Evolutionary conservation across 495 filamentous ascomycete species (phyloP), one percentile per base, ranked within the genome.

Genomic region (Trichoderma gamsii): DNA sequence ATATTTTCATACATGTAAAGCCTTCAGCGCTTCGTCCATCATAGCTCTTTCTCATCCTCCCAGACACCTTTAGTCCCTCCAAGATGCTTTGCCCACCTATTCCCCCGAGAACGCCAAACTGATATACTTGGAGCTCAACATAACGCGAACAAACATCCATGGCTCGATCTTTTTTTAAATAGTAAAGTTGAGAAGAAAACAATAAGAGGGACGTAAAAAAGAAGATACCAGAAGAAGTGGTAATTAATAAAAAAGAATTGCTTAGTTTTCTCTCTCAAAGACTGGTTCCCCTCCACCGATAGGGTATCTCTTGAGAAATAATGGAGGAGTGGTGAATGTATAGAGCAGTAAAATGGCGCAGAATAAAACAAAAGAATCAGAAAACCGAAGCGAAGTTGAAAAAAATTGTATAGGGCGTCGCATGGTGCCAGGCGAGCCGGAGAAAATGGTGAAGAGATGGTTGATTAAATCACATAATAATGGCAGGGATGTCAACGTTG

Each of bases 401-500:
- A 29, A 29, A 35, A 61, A 32, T 2, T 32, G 23, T 16, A 25
- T 3, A 61, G 25, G n/a, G 56, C 27, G 29, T 13, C 56, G 27
- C 56, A 61, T 61, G 56, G 13, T 4, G 23, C 2, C 56, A 61
- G 18, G 56, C 56, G 27, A 32, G 25, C 25, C 56, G 5, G 16
- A 61, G 56, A 32, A 61, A 11, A 9, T 23, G 25, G 44, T 5
- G n/a, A n/a, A 32, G 56, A 61, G 9, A 61, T 21, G 25, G 35
- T 61, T 18, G 29, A 32, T 29, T 29, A 61, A 61, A 61, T 66
- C 90, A 93, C 91, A 93, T 93, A 77, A 93, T 93, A 73, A 93
- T 93, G 46, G 91, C 89, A 65, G 91, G 91, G 69, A 90, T 86
- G 83, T 99, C 95, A 76, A 99, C 91, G 79, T 99, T 99, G 72